Percentiles rank a stretch among this genome's conserved stretches.
phyloP scores from a whole-genome alignment of 169 alveolate species.

The Plasmodium inui region DNA sequence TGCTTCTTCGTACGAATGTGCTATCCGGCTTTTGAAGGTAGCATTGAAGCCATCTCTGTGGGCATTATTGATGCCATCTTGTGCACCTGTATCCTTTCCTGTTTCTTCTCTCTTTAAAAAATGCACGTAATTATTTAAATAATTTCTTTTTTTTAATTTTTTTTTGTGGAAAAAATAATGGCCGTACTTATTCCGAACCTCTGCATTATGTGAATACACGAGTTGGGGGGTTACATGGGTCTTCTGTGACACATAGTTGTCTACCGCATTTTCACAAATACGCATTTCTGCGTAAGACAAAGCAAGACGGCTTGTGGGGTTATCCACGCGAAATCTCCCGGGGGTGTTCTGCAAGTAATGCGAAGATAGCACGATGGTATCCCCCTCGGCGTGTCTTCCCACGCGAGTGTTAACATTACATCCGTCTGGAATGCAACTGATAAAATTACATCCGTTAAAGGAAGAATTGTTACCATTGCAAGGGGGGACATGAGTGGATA shows the following conservation, averaged over 20 bases:
- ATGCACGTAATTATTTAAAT: not conserved
- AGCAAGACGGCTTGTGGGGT: not conserved
- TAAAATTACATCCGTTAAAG: not conserved
- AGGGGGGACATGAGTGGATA: not conserved
- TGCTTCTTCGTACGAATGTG: constrained; percentile 59
- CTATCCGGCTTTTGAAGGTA: not conserved
- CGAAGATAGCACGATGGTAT: not conserved
- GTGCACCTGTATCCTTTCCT: not conserved
- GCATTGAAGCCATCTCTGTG: not conserved
- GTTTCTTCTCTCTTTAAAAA: not conserved
- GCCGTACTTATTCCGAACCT: not conserved
- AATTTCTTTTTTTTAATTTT: constrained; percentile 1
- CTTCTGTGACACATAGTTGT: not conserved
- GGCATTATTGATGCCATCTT: not conserved
- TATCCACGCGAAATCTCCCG: not conserved
- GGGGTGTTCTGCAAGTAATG: not conserved
- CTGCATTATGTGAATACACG: not conserved
- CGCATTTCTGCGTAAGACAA: not conserved
- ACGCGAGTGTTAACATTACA: not conserved
- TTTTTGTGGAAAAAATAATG: constrained; percentile 2
- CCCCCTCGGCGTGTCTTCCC: not conserved
- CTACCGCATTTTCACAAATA: not conserved
- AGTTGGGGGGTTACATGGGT: not conserved
- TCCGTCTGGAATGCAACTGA: not conserved
- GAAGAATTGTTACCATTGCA: not conserved